Percentiles rank a stretch among this genome's conserved stretches.
phyloP scores from a whole-genome alignment of 176 grass and related monocot genomes.

The Zoysia japonica region DNA sequence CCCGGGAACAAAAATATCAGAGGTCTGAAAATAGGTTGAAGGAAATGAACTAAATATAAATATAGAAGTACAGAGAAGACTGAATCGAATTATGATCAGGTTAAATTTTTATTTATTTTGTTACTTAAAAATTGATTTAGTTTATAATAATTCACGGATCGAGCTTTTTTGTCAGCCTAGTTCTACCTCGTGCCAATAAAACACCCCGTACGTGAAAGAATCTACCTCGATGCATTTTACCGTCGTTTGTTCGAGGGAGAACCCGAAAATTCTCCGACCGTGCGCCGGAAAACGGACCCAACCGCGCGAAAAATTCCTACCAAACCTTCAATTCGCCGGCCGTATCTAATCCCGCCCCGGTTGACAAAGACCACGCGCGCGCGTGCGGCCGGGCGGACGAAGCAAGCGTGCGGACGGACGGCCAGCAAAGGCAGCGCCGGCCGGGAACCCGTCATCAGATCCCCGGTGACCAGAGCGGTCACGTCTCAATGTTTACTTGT shows the following conservation, averaged over 20 bases:
- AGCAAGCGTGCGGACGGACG: not conserved
- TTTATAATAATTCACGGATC: too few species aligned
- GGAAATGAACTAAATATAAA: too few species aligned
- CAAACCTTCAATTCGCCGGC: not conserved
- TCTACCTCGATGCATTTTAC: not conserved
- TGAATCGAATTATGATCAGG: too few species aligned
- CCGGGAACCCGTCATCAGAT: not conserved
- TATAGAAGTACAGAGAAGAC: too few species aligned
- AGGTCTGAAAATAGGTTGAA: too few species aligned
- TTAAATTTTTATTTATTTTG: too few species aligned
- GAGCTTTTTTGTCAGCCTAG: too few species aligned
- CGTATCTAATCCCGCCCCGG: not conserved
- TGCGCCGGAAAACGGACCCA: not conserved
- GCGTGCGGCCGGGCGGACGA: not conserved
- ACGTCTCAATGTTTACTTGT: not conserved
- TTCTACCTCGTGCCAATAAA: not conserved
- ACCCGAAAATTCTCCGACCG: not conserved
- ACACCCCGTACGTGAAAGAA: not conserved
- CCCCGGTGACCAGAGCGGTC: slow-evolving; percentile 23
- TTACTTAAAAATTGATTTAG: too few species aligned
- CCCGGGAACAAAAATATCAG: too few species aligned
- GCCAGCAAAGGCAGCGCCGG: not conserved
- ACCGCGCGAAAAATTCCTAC: not conserved
- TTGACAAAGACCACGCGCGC: not conserved
- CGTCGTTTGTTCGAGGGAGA: not conserved